Evolutionary conservation across 805 yeast species (phyloP).

Genomic region (Yamadazyma tumulicola): DNA sequence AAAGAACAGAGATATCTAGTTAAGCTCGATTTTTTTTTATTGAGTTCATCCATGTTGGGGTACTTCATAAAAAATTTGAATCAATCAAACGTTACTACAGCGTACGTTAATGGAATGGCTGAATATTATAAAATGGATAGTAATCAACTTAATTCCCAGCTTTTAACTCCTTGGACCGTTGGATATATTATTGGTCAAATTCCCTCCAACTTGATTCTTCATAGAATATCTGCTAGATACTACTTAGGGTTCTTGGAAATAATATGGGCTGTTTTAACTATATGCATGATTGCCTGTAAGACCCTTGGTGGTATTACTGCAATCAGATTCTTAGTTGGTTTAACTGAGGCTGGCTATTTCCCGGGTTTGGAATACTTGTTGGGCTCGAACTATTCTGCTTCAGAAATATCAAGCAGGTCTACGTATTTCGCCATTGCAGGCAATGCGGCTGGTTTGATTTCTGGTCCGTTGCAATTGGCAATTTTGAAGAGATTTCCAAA

Average conservation of each 20-base stretch:
- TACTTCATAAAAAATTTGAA: slow-evolving; percentile 45
- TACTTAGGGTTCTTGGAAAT: slow-evolving; percentile 34
- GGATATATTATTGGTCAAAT: slow-evolving; percentile 54
- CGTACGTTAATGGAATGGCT: slow-evolving; percentile 47
- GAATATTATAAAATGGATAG: slow-evolving; percentile 39
- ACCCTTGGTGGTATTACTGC: slow-evolving; percentile 22
- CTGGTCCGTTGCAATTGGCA: slow-evolving; percentile 32
- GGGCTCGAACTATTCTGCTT: slow-evolving; percentile 25
- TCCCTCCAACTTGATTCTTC: slow-evolving; percentile 41
- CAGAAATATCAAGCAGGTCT: slow-evolving; percentile 27
- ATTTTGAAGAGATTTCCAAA: slow-evolving; percentile 22
- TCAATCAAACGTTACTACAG: slow-evolving; percentile 40
- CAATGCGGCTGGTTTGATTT: slow-evolving; percentile 23
- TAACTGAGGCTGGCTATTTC: slow-evolving; percentile 47
- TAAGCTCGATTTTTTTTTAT: slow-evolving; percentile 43
- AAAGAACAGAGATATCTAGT: slow-evolving; percentile 29
- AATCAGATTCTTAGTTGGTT: slow-evolving; percentile 38
- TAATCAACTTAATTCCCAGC: slow-evolving; percentile 36
- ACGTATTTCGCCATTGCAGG: slow-evolving; percentile 28
- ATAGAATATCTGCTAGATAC: slow-evolving; percentile 32
- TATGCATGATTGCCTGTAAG: slow-evolving; percentile 21
- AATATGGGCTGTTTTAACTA: slow-evolving; percentile 24
- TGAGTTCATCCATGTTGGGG: slow-evolving; percentile 53
- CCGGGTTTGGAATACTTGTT: slow-evolving; percentile 58
- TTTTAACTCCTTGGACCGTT: no score